Percentiles rank a stretch among this genome's conserved stretches.
phyloP scores from a whole-genome alignment of 345 rosid species.

The Bruguiera gymnorhiza region DNA sequence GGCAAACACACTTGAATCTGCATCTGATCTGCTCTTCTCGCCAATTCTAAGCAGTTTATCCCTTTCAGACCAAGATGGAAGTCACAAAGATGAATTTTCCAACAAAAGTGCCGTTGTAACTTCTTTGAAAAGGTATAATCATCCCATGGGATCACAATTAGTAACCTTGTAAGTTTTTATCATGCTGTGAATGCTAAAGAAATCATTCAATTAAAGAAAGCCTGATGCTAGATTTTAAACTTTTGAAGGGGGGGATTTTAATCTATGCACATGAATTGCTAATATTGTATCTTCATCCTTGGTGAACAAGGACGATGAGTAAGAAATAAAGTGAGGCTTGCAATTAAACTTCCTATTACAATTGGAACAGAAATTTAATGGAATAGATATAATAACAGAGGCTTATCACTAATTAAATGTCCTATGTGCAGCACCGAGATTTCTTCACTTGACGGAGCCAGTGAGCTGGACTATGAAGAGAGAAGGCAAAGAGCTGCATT shows the following conservation, averaged over 20 bases:
- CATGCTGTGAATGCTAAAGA: too few relatives aligned
- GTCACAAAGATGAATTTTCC: conserved; percentile 28
- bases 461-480: conserved; percentile 36
- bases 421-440: conserved; percentile 28
- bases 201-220: too few relatives aligned
- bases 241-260: too few relatives aligned
- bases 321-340: too few relatives aligned
- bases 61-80: conserved; percentile 20
- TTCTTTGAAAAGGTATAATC: conserved; percentile 36
- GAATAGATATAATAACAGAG: too few relatives aligned
- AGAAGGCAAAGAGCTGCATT: conserved; percentile 46
- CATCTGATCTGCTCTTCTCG: conserved; percentile 43
- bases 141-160: not conserved
- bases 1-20: conserved; percentile 26
- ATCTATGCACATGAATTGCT: too few relatives aligned
- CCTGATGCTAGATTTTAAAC: too few relatives aligned
- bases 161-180: too few relatives aligned
- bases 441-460: conserved; percentile 14
- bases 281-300: too few relatives aligned
- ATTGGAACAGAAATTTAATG: too few relatives aligned
- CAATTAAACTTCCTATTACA: too few relatives aligned
- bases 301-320: too few relatives aligned
- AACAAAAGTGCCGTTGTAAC: conserved; percentile 1
- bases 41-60: conserved; percentile 38
- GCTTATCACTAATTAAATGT: conserved; percentile 2